phyloP scores from a whole-genome alignment of 176 grass and related monocot species.

The Areca catechu region DNA sequence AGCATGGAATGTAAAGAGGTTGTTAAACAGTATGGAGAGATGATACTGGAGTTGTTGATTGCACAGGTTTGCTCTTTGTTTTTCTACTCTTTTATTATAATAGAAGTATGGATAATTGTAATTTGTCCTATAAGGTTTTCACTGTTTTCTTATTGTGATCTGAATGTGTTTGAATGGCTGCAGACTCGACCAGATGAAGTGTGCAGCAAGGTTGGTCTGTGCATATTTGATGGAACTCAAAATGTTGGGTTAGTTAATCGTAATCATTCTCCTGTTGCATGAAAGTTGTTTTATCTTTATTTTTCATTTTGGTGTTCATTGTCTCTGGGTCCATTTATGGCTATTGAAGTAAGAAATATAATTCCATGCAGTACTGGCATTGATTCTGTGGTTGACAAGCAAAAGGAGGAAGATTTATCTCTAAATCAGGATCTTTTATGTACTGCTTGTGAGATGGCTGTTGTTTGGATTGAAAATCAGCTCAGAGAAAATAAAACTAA shows the following conservation, averaged over 20 bases:
- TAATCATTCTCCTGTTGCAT: neutral
- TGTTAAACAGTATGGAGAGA: constrained; percentile 66
- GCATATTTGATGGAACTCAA: constrained; percentile 55
- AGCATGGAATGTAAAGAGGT: constrained; percentile 85
- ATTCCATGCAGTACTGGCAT: constrained; percentile 46
- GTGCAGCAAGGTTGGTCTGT: constrained; percentile 57
- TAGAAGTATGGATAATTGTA: neutral
- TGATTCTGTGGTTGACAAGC: constrained; percentile 49
- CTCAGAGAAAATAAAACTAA: constrained; percentile 18
- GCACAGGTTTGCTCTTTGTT: constrained; percentile 44
- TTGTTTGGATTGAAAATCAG: constrained; percentile 20
- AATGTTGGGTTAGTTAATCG: constrained; percentile 48
- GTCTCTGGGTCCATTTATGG: too few species aligned
- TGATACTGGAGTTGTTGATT: constrained; percentile 76
- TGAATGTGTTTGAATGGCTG: neutral
- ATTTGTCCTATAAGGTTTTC: constrained; percentile 1
- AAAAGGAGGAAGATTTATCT: constrained; percentile 28
- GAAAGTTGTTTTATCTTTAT: too few species aligned
- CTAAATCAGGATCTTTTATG: constrained; percentile 28
- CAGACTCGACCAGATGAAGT: constrained; percentile 59
- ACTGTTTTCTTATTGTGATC: neutral
- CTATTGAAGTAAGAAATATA: too few species aligned
- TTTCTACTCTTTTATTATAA: neutral
- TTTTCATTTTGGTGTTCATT: too few species aligned
- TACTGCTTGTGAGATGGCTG: constrained; percentile 51